These are phyloP conservation scores for Globisporangium iwayamae DNA, from an alignment of 352 stramenopile genomes.

Conservation along the genomic window DNA sequence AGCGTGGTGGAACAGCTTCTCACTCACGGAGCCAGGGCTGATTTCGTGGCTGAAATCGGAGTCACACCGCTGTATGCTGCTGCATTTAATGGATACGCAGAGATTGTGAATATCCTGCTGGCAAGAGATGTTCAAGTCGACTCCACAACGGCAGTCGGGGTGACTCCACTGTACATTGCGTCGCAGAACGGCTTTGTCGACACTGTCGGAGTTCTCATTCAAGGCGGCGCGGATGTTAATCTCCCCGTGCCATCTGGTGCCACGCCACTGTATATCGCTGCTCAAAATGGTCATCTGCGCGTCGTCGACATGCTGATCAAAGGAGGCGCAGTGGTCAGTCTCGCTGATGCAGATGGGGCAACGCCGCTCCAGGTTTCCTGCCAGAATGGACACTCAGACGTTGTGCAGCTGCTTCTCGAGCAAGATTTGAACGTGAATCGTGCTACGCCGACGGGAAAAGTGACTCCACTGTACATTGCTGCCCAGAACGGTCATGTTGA, in stretches of 20 bases:
- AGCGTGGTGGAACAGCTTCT: not conserved
- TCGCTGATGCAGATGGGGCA: constrained; percentile 1
- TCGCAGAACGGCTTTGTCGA: constrained; percentile 6
- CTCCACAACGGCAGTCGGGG: constrained; percentile 5
- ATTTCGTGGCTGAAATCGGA: constrained; percentile 8
- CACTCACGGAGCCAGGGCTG: constrained; percentile 2
- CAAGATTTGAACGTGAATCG: constrained; percentile 2
- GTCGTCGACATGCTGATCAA: constrained; percentile 5
- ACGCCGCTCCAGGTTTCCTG: constrained; percentile 10
- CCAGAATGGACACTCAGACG: constrained; percentile 6
- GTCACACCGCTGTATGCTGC: constrained; percentile 9
- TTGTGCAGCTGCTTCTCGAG: not conserved
- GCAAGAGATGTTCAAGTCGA: constrained; percentile 1
- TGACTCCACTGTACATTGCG: constrained; percentile 9
- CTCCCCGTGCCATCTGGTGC: not conserved
- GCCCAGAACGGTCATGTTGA: not conserved
- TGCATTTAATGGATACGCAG: constrained; percentile 7
- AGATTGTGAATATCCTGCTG: constrained; percentile 5
- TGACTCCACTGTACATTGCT: constrained; percentile 8
- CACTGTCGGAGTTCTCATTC: not conserved
- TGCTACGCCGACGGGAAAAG: not conserved
- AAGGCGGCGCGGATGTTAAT: constrained; percentile 6
- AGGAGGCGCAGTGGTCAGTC: not conserved
- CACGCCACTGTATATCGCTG: constrained; percentile 9
- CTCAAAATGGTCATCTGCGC: not conserved